Evolutionary conservation across 2,329 filamentous ascomycete species (phyloP).

Genomic region (Pyricularia grisea): DNA sequence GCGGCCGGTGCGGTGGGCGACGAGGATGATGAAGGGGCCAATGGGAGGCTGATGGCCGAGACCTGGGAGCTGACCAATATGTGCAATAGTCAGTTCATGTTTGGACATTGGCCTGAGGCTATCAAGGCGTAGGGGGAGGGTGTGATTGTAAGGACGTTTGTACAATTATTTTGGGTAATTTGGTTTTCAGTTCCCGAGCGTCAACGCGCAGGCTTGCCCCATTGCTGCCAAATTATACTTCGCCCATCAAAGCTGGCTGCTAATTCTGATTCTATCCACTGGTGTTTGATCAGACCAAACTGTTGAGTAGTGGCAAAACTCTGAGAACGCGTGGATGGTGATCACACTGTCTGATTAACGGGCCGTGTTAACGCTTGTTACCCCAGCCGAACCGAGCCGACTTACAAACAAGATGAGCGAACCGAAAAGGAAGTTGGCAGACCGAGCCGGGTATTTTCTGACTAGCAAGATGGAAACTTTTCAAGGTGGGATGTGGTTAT

Average conservation of each 20-base stretch:
- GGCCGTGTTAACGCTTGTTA: neutral
- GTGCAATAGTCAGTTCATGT: conserved; percentile 51
- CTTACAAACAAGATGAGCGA: neutral
- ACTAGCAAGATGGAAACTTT: neutral
- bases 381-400: neutral
- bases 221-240: neutral
- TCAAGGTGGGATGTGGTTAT: neutral
- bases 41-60: conserved; percentile 42
- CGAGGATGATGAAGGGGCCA: conserved; percentile 28
- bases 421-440: neutral
- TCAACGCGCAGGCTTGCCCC: neutral
- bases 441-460: neutral
- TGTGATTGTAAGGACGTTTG: neutral
- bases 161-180: neutral
- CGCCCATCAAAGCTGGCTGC: too few species aligned
- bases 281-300: neutral
- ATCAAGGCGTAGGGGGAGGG: neutral
- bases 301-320: neutral
- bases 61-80: conserved; percentile 60
- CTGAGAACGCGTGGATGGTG: neutral
- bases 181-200: neutral
- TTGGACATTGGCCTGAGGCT: conserved; percentile 27
- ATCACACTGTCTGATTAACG: neutral
- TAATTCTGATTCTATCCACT: neutral
- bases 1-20: conserved; percentile 47